Percentiles rank a stretch among this genome's conserved stretches.
Conservation (phyloP, 352 stramenopile genomes). For the Phytophthora agathidicida region DNA sequence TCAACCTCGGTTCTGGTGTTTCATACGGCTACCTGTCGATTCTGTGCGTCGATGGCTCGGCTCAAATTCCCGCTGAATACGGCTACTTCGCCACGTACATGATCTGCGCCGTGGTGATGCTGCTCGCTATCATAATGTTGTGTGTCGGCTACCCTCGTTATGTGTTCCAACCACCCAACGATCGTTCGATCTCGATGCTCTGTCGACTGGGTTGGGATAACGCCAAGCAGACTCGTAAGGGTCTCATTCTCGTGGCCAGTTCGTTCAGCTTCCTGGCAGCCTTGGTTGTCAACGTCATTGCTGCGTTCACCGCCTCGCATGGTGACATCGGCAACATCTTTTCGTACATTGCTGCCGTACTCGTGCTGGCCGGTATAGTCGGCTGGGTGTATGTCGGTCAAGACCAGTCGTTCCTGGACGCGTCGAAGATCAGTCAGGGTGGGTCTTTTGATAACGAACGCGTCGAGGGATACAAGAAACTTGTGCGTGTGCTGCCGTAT, state of each 20-base stretch:
- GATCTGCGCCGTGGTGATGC: slow-evolving; percentile 56
- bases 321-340: slow-evolving; percentile 41
- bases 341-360: slow-evolving; percentile 43
- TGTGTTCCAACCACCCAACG: slow-evolving; percentile 44
- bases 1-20: slow-evolving; percentile 75
- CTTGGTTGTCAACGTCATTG: slow-evolving; percentile 54
- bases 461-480: slow-evolving; percentile 54
- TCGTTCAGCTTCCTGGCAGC: slow-evolving; percentile 42
- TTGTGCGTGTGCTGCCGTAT: slow-evolving; percentile 58
- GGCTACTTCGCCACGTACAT: slow-evolving; percentile 82
- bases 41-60: slow-evolving; percentile 76
- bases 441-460: slow-evolving; percentile 46
- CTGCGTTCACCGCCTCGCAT: slow-evolving; percentile 40
- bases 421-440: slow-evolving; percentile 36
- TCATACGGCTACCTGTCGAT: slow-evolving; percentile 85
- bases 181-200: slow-evolving; percentile 52
- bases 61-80: slow-evolving; percentile 67
- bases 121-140: slow-evolving; percentile 42
- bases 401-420: slow-evolving; percentile 47
- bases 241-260: slow-evolving; percentile 33
- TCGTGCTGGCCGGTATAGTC: slow-evolving; percentile 36
- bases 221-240: slow-evolving; percentile 30
- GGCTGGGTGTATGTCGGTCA: slow-evolving; percentile 46
- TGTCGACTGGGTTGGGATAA: slow-evolving; percentile 37
- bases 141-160: slow-evolving; percentile 55